These are phyloP conservation scores for Saussurea involucrata DNA, from an alignment of 129 eudicot species.

Conservation along the genomic window DNA sequence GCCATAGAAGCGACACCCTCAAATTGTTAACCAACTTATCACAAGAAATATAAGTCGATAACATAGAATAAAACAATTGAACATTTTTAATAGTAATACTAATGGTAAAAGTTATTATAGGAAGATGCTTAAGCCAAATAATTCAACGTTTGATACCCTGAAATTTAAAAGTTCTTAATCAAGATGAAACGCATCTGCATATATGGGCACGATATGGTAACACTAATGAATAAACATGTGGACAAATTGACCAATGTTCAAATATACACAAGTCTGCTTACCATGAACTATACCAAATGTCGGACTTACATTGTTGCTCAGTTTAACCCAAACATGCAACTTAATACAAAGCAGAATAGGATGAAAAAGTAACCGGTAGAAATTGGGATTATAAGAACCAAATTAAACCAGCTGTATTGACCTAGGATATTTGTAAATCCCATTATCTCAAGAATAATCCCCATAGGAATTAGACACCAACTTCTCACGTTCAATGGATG, in stretches of 20 bases:
- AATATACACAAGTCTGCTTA: background rate
- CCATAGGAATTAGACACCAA: background rate
- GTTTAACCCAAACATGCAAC: conserved; percentile 1
- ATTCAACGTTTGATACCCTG: background rate
- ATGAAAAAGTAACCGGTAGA: background rate
- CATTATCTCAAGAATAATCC: background rate
- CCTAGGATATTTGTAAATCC: background rate
- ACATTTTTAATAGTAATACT: background rate
- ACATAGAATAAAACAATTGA: background rate
- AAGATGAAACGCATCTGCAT: background rate
- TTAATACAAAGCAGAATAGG: background rate
- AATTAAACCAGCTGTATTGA: background rate
- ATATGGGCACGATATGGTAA: background rate
- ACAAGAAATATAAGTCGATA: background rate
- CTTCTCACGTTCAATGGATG: background rate
- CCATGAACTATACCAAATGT: background rate
- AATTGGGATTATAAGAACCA: background rate
- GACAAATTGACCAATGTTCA: background rate
- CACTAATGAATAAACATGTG: background rate
- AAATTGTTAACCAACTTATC: conserved; percentile 5
- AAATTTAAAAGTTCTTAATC: background rate
- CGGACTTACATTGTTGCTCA: background rate
- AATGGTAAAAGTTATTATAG: background rate
- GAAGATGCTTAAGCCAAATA: background rate
- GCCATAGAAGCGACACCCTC: conserved; percentile 24